Base-by-base conservation (phyloP, 2,329 filamentous ascomycete genomes). In the Botrytis tulipae region DNA sequence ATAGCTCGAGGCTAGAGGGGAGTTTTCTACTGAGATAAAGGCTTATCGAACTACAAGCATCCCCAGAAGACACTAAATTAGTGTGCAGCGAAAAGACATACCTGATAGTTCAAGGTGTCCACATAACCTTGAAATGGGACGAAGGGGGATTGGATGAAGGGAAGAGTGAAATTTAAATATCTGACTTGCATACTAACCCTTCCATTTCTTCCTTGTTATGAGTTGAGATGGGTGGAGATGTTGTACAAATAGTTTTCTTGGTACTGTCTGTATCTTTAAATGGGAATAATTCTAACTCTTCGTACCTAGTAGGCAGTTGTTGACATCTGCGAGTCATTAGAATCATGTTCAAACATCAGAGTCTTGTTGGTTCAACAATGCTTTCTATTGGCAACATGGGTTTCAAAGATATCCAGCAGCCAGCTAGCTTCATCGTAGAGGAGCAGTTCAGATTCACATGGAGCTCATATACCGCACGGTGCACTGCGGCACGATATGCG, bases 121-220 rank as follows among this genome's bases (percentile, higher is more conserved):
- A 57, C 12, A 32, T 12, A 35, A 65, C 10, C 40, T 65, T 65
- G 62, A 6, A 65, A 32, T 63, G 60, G 60, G 60, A 63, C 20
- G 37, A 18, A 40, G 25, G 35, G 25, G 25, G 37, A 29, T 44
- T 63, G 60, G 60, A 63, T 42, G 60, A 6, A 63, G 60, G 8
- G 60, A 63, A 25, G 60, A n/a, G 60, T 40, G 60, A n/a, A 40
- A 57, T 57, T 29, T 20, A 14, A 25, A 66, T 51, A 51, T 66
- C 63, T 66, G 44, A 66, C 63, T 66, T 66, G 63, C 63, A 51
- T 51, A 66, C 32, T 37, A n/a, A 51, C 37, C 40, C 60, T 48
- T 51, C 44, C 37, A 35, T n/a, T 37, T 51, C 4, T 37, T 66
- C 44, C 44, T 46, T 25, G 63, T 51, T 35, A 9, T 22, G 14